These are phyloP conservation scores for Dentiscutata heterogama DNA, from an alignment of 371 early-diverging fungal genomes.

Conservation along the genomic window DNA sequence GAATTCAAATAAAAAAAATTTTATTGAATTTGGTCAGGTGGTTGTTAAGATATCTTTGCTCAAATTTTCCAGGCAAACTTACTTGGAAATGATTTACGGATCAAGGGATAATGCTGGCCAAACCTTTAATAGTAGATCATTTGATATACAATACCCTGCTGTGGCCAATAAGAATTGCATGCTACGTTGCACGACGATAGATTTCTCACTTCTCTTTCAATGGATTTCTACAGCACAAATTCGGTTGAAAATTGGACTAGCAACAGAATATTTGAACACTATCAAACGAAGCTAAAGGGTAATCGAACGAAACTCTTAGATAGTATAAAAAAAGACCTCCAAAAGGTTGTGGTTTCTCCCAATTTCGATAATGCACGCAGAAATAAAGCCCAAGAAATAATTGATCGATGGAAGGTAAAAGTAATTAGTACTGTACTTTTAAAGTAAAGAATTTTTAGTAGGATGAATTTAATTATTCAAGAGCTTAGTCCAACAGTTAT, in stretches of 20 bases:
- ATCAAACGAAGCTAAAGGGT: constrained; percentile 19
- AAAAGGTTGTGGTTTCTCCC: not conserved
- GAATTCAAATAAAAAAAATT: no score
- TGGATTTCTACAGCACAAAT: constrained; percentile 21
- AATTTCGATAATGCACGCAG: not conserved
- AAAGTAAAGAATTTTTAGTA: not conserved
- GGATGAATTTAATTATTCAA: constrained; percentile 22
- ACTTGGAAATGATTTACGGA: no score
- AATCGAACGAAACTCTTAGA: not conserved
- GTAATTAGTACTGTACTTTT: not conserved
- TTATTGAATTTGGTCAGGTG: no score
- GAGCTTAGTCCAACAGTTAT: constrained; percentile 41
- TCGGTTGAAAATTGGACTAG: constrained; percentile 35
- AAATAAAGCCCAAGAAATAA: constrained; percentile 2
- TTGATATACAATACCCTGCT: no score
- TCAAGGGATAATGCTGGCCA: no score
- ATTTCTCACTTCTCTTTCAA: not conserved
- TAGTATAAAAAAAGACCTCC: constrained; percentile 13
- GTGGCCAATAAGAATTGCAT: no score
- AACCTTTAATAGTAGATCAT: no score
- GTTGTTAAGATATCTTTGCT: no score
- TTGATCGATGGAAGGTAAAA: not conserved
- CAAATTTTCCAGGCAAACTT: no score
- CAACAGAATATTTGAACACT: constrained; percentile 20
- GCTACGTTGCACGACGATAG: no score